Evolutionary conservation across 306 rosid genomes (phyloP), one percentile per base, ranked within the genome.

Genomic region (Quercus wislizeni): DNA sequence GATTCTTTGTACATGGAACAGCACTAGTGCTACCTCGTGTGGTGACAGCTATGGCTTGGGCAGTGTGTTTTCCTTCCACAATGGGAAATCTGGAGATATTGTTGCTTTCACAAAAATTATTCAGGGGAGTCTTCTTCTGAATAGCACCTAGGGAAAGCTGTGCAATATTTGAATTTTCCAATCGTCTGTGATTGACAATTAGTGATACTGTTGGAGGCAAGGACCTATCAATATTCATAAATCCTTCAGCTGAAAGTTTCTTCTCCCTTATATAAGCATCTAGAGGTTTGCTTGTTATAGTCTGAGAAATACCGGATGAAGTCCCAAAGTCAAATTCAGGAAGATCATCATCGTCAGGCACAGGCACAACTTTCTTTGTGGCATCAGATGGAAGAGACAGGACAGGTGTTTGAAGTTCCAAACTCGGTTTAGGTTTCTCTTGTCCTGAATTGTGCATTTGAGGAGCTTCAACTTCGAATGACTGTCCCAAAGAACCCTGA

Each of bases 261-360:
- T 49, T 31, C 49, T 49, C 51, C 20, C 11, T 14, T 4, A 51
- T 30, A 25, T 28, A 21, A 28, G 59, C 74, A 57, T 43, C 71
- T 11, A 58, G 13, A 41, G 61, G 69, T 18, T 59, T 71, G 71
- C 51, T 27, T 41, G 21, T 14, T 25, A 69, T 12, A 69, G 71
- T 23, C 23, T 78, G 71, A 49, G 76, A 57, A 71, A 43, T 3
- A 19, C 49, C 55, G 28, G 59, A 28, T 9, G 78, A 64, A 63
- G 65, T 54, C 55, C 83, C 78, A 52, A 73, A 79, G 59, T 73
- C 74, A 73, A 62, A 79, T 79, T 79, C 83, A 20, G 83, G 83
- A 63, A 79, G 83, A 56, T 79, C 82, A 4, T 73, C 82, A 62
- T 46, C 43, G 7, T 73, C 74, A 54, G 43, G 57, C 28, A 73